Conservation (phyloP, 257 asterid genomes). For the Capsicum pubescens region DNA sequence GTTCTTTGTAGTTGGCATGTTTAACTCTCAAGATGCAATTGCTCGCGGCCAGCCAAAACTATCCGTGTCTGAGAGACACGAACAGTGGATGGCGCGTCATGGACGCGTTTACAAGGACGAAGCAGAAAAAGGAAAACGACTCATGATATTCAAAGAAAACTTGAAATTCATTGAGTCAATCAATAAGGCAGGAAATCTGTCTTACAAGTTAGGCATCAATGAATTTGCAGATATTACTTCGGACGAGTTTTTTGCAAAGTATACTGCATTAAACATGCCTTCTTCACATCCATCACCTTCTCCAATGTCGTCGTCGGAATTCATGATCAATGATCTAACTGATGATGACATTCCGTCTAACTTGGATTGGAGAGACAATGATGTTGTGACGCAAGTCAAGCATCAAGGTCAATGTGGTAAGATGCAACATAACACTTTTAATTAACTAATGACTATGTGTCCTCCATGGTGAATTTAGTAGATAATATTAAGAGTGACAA, state of each 20-base stretch:
- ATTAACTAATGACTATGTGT: too few relatives aligned
- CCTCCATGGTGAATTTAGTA: too few relatives aligned
- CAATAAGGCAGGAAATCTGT: conserved; percentile 37
- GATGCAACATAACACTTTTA: not conserved
- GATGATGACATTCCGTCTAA: conserved; percentile 15
- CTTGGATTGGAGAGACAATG: conserved; percentile 38
- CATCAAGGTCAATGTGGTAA: conserved; percentile 38
- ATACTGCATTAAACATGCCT: conserved; percentile 27
- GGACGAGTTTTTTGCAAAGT: conserved; percentile 43
- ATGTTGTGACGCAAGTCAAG: conserved; percentile 37
- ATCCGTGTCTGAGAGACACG: conserved; percentile 31
- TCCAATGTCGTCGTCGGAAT: not conserved
- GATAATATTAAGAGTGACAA: too few relatives aligned
- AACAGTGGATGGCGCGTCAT: conserved; percentile 48
- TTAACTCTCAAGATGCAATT: not conserved
- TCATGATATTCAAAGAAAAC: conserved; percentile 48
- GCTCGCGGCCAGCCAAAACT: conserved; percentile 21
- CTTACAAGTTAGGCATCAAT: conserved; percentile 45
- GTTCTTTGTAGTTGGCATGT: conserved; percentile 26
- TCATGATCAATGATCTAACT: conserved; percentile 26
- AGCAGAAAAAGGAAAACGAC: conserved; percentile 42
- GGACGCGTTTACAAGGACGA: conserved; percentile 36
- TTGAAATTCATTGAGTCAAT: conserved; percentile 42
- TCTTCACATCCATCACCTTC: not conserved
- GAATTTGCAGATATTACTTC: conserved; percentile 49